Percentiles rank a stretch among this genome's conserved stretches.
These are phyloP conservation scores for Fraxinus americana DNA, from an alignment of 257 asterid species.

Conservation along the genomic window DNA sequence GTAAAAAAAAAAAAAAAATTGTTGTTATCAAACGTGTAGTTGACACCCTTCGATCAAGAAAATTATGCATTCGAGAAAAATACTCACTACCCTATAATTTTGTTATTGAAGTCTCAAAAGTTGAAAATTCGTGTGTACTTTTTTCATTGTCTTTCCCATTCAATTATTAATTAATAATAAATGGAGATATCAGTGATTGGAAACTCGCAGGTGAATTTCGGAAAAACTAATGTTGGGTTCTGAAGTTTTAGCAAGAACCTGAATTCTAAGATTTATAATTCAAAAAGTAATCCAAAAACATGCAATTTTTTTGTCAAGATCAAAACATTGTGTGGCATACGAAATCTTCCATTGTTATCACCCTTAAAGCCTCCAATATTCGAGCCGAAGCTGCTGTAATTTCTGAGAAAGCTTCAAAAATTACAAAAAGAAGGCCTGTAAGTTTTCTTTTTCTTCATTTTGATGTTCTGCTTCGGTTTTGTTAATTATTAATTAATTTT, in stretches of 20 bases:
- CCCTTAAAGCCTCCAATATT: slow-evolving; percentile 51
- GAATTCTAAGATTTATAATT: slow-evolving; percentile 36
- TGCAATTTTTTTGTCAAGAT: slow-evolving; percentile 34
- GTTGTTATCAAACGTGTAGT: too few relatives aligned
- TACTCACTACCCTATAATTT: too few relatives aligned
- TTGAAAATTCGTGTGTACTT: too few relatives aligned
- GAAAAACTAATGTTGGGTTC: slow-evolving; percentile 43
- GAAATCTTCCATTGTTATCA: slow-evolving; percentile 38
- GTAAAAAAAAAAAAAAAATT: too few relatives aligned
- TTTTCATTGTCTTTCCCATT: too few relatives aligned
- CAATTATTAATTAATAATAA: not conserved
- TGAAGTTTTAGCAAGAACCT: slow-evolving; percentile 53
- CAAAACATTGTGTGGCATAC: slow-evolving; percentile 37
- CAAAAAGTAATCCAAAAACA: slow-evolving; percentile 29
- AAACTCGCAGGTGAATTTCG: slow-evolving; percentile 64
- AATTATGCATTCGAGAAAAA: too few relatives aligned
- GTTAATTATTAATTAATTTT: not conserved
- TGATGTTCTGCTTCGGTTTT: not conserved
- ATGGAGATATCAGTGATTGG: slow-evolving; percentile 74
- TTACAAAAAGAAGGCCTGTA: slow-evolving; percentile 39
- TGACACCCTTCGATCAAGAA: too few relatives aligned
- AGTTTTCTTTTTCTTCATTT: slow-evolving; percentile 16
- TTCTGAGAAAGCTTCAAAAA: slow-evolving; percentile 33
- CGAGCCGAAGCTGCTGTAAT: slow-evolving; percentile 42
- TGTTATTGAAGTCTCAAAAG: too few relatives aligned